phyloP scores from a whole-genome alignment of 1,139 yeast species.

The Candida sanyaensis region DNA sequence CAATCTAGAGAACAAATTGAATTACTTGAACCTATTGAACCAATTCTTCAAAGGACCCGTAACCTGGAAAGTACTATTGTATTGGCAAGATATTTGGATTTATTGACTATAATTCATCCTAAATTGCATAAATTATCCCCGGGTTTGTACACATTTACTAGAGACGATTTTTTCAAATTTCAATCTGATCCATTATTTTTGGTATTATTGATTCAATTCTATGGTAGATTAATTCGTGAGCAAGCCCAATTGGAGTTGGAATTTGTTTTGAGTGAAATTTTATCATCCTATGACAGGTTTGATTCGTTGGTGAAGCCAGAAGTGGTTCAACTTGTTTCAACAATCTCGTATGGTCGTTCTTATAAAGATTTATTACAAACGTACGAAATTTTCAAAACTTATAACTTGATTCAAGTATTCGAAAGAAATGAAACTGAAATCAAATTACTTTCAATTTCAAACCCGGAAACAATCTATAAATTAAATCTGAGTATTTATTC shows the following conservation, averaged over 20 bases:
- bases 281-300: constrained; percentile 14
- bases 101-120: constrained; percentile 12
- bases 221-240: constrained; percentile 20
- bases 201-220: constrained; percentile 30
- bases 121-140: constrained; percentile 8
- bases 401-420: constrained; percentile 19
- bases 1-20: constrained; percentile 9
- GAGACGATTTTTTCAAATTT: constrained; percentile 16
- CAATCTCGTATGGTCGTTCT: constrained; percentile 11
- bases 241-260: constrained; percentile 13
- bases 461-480: constrained; percentile 21
- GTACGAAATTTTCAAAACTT: constrained; percentile 22
- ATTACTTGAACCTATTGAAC: constrained; percentile 9
- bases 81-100: constrained; percentile 28
- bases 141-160: constrained; percentile 14
- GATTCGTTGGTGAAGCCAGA: constrained; percentile 13
- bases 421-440: constrained; percentile 22
- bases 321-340: constrained; percentile 11
- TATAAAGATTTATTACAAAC: constrained; percentile 12
- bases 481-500: constrained; percentile 17
- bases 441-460: constrained; percentile 22
- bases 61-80: constrained; percentile 18
- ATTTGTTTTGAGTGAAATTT: constrained; percentile 16
- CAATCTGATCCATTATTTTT: constrained; percentile 29
- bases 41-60: constrained; percentile 8